A percentile compares a stretch with the other conserved stretches of the same genome.
Conservation (phyloP, 177 flowering plant genomes). For the Vitis hybrid region DNA sequence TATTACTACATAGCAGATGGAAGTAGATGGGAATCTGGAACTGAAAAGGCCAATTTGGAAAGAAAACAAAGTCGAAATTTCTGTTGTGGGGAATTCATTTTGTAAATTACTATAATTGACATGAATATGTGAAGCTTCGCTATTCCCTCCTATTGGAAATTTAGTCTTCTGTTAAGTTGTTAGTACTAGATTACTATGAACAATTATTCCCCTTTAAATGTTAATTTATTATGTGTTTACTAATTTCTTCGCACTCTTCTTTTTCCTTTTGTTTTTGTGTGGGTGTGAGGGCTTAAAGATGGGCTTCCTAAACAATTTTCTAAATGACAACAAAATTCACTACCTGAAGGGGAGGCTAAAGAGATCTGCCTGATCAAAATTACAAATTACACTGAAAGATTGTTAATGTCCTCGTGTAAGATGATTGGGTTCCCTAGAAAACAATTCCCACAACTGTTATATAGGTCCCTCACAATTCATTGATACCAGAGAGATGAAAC, state of each 20-base stretch:
- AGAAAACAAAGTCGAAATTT: conserved; percentile 9
- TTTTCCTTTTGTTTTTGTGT: background rate
- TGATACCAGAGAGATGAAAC: no score
- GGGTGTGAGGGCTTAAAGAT: no score
- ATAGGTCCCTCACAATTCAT: no score
- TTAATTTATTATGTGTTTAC: conserved; percentile 8
- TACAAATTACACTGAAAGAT: no score
- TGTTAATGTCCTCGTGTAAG: no score
- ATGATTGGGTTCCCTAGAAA: no score
- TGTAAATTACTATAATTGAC: conserved; percentile 45
- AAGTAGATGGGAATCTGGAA: conserved; percentile 26
- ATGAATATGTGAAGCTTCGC: conserved; percentile 31
- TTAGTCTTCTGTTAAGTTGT: conserved; percentile 14
- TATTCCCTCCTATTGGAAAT: conserved; percentile 13
- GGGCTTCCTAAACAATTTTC: no score
- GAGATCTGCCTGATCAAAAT: no score
- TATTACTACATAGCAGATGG: conserved; percentile 5
- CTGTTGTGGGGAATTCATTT: conserved; percentile 30
- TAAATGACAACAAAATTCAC: no score
- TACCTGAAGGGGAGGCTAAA: no score
- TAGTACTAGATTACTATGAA: conserved; percentile 18
- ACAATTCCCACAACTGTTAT: no score
- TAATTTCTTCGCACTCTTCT: conserved; percentile 1
- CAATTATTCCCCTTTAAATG: conserved; percentile 4
- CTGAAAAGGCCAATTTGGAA: conserved; percentile 25